These are phyloP conservation scores for Termitomyces sp. DNA, from an alignment of 1,284 basidiomycete genomes.

Conservation along the genomic window DNA sequence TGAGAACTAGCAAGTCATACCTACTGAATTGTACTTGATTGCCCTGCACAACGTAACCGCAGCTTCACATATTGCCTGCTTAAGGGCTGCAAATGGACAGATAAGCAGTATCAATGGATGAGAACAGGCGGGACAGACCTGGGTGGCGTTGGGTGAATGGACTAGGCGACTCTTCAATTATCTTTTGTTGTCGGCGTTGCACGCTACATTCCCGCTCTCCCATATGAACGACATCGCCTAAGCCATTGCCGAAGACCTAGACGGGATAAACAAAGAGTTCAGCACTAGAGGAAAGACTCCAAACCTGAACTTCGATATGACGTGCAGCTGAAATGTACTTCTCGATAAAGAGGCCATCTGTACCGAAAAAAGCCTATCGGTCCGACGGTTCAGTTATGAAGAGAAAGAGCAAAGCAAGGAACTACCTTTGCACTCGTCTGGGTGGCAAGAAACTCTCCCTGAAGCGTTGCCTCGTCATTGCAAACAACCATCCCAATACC, in stretches of 20 bases:
- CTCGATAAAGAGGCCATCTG: constrained; percentile 58
- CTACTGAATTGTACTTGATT: constrained; percentile 58
- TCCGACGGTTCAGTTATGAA: constrained; percentile 2
- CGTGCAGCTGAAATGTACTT: constrained; percentile 51
- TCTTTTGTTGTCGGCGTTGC: constrained; percentile 71
- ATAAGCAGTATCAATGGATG: background rate
- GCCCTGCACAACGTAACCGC: constrained; percentile 47
- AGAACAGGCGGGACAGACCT: constrained; percentile 24
- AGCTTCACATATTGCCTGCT: constrained; percentile 45
- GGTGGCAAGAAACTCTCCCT: constrained; percentile 33
- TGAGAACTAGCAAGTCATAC: constrained; percentile 24
- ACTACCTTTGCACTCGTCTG: constrained; percentile 43
- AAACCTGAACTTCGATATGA: constrained; percentile 66
- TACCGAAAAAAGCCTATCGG: constrained; percentile 38
- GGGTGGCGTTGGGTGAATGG: constrained; percentile 42
- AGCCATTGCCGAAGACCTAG: constrained; percentile 63
- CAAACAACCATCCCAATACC: constrained; percentile 69
- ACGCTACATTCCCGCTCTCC: constrained; percentile 70
- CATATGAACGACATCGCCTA: constrained; percentile 56
- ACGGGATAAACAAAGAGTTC: background rate
- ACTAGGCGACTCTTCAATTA: constrained; percentile 66
- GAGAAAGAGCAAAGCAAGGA: background rate
- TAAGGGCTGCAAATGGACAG: constrained; percentile 29
- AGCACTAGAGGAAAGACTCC: constrained; percentile 1
- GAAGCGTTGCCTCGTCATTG: constrained; percentile 37